Evolutionary conservation across 495 filamentous ascomycete species (phyloP).

Genomic region (Hypoxylon perforatum): DNA sequence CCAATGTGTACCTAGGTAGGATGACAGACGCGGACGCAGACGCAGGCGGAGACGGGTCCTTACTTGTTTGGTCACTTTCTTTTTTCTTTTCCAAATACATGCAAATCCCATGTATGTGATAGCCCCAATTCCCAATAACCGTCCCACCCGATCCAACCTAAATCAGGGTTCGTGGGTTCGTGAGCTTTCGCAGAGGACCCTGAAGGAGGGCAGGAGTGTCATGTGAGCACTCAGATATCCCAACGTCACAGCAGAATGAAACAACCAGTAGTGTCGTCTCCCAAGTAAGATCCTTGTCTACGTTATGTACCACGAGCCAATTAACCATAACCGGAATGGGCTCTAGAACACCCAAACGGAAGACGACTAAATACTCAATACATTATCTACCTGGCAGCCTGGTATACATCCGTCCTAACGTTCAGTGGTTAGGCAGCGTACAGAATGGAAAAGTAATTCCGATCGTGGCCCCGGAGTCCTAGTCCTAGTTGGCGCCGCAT

Average conservation of each 20-base stretch:
- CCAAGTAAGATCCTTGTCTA: conserved; percentile 13
- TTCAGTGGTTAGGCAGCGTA: too few species aligned
- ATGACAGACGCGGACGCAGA: too few species aligned
- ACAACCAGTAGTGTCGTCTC: conserved; percentile 5
- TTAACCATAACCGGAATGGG: too few species aligned
- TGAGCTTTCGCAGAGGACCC: not conserved
- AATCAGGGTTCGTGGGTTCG: conserved; percentile 14
- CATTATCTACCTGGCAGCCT: too few species aligned
- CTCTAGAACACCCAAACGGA: too few species aligned
- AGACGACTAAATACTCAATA: too few species aligned
- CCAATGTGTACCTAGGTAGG: too few species aligned
- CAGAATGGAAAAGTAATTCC: conserved; percentile 21
- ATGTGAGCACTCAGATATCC: conserved; percentile 31
- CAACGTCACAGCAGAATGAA: conserved; percentile 30
- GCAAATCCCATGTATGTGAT: not conserved
- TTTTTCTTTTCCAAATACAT: not conserved
- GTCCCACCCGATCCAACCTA: conserved; percentile 23
- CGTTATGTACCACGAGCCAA: too few species aligned
- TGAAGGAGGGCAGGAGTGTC: conserved; percentile 11
- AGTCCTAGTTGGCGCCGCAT: conserved; percentile 28
- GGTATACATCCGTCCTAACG: too few species aligned
- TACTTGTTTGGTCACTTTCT: too few species aligned
- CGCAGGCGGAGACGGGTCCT: too few species aligned
- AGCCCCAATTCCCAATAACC: conserved; percentile 1
- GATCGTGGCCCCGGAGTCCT: conserved; percentile 3